Evolutionary conservation across 371 early-diverging fungal genomes (phyloP).

Genomic region (Entomophthora muscae): DNA sequence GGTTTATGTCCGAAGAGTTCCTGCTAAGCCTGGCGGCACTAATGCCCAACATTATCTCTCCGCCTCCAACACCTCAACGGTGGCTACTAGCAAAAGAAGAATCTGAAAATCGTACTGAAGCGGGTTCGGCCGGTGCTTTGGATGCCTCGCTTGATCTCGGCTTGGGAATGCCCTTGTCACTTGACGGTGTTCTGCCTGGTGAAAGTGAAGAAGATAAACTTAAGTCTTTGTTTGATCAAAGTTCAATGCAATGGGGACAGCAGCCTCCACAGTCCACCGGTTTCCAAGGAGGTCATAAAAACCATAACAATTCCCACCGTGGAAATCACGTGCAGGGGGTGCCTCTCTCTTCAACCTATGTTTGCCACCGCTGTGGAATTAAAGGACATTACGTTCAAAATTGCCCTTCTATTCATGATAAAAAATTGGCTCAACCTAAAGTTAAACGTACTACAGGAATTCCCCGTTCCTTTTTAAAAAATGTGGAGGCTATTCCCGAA

Average conservation of each 20-base stretch:
- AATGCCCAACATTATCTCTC: conserved; percentile 59
- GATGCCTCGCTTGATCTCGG: neutral
- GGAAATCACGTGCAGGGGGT: too few species aligned
- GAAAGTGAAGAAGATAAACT: conserved; percentile 68
- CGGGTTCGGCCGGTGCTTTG: neutral
- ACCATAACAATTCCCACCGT: neutral
- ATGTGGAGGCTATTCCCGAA: conserved; percentile 50
- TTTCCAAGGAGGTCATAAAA: conserved; percentile 15
- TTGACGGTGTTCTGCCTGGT: conserved; percentile 12
- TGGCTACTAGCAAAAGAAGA: conserved; percentile 12
- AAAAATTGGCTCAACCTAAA: conserved; percentile 54
- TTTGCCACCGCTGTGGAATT: conserved; percentile 77
- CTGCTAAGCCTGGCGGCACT: conserved; percentile 58
- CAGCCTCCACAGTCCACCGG: conserved; percentile 42
- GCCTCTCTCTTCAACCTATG: conserved; percentile 24
- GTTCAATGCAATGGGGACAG: conserved; percentile 65
- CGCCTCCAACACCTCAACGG: conserved; percentile 26
- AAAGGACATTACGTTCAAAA: conserved; percentile 77
- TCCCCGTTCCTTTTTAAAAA: conserved; percentile 77
- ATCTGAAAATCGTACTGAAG: conserved; percentile 10
- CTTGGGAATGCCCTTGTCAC: neutral
- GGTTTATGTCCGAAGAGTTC: conserved; percentile 60
- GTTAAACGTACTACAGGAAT: conserved; percentile 92
- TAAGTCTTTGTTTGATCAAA: conserved; percentile 65
- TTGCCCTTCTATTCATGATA: conserved; percentile 75